Base-by-base conservation (phyloP, 345 rosid species). In the Eucalyptus sp. region DNA sequence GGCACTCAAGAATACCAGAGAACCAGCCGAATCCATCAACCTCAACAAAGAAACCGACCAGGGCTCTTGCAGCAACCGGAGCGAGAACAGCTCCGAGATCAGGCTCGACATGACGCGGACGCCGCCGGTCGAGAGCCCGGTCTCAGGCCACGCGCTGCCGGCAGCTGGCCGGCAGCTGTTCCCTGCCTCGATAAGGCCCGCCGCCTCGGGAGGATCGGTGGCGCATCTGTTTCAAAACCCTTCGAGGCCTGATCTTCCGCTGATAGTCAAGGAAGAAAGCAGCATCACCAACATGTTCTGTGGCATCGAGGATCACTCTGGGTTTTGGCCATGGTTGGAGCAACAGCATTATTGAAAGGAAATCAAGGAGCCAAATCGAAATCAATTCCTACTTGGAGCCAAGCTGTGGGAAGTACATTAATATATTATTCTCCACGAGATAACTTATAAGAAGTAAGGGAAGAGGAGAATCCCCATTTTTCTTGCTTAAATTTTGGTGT, bases 251-350 rank as follows among this genome's bases (percentile, higher is more conserved):
- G 92, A 89, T 52, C 87, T 68, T 22, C 86, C 71, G 2, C 37
- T 88, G 43, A 93, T 95, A 90, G 98, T 95, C 37, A 98, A 98
- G 90, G 99, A 98, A 91, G 99, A 98, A 90, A 94, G 91, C 91
- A 93, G 92, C 91, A 93, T 98, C 41, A 95, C 94, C 92, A 97
- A 93, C 94, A 96, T 98, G 99, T 96, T 98, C 92, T 95, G 98
- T 90, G 91, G 91, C 88, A 96, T 98, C 11, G 99, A 98, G 33
- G 99, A 98, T 88, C 99, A 97, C 31, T 89, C 98, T 68, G 98
- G 96, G 48, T 93, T 96, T 91, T 97, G 99, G 99, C 99, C 99
- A 79, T 97, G 99, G 99, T 93, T 97, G 90, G 99, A 97, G 88
- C 97, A 95, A 43, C 96, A 94, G 76, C 95, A 94, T 87, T 97